These are phyloP conservation scores for Aurantiochytrium sp. DNA, from an alignment of 108 stramenopile genomes.

Conservation along the genomic window DNA sequence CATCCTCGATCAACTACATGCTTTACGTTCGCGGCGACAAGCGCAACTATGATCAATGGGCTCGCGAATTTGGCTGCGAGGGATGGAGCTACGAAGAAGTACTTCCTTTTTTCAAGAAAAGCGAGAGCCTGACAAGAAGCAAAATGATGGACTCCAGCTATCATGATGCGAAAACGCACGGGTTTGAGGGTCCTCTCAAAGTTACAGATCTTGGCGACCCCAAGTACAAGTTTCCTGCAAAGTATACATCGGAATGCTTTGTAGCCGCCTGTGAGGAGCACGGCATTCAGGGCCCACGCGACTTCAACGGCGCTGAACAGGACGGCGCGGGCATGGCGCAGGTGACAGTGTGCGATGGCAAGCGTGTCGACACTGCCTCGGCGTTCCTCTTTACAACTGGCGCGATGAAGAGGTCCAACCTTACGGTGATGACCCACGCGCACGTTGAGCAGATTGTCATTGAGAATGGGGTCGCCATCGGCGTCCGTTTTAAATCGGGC, in stretches of 20 bases:
- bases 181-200: conserved; percentile 18
- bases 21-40: conserved; percentile 38
- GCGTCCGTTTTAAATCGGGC: not conserved
- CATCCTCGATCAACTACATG: conserved; percentile 37
- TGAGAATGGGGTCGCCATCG: not conserved
- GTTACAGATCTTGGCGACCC: conserved; percentile 28
- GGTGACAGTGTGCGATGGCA: not conserved
- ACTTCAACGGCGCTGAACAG: conserved; percentile 31
- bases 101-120: conserved; percentile 37
- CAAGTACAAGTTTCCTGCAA: not conserved
- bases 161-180: not conserved
- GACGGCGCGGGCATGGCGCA: conserved; percentile 16
- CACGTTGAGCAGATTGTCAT: not conserved
- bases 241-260: not conserved
- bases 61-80: conserved; percentile 7
- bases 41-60: conserved; percentile 44
- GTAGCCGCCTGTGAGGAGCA: conserved; percentile 27
- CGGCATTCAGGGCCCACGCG: conserved; percentile 22
- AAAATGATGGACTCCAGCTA: not conserved
- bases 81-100: conserved; percentile 30
- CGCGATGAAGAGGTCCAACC: not conserved
- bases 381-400: not conserved
- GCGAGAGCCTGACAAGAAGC: not conserved
- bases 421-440: not conserved
- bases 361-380: not conserved